Base-by-base conservation (phyloP, 805 yeast species). In the Lachancea thermotolerans region DNA sequence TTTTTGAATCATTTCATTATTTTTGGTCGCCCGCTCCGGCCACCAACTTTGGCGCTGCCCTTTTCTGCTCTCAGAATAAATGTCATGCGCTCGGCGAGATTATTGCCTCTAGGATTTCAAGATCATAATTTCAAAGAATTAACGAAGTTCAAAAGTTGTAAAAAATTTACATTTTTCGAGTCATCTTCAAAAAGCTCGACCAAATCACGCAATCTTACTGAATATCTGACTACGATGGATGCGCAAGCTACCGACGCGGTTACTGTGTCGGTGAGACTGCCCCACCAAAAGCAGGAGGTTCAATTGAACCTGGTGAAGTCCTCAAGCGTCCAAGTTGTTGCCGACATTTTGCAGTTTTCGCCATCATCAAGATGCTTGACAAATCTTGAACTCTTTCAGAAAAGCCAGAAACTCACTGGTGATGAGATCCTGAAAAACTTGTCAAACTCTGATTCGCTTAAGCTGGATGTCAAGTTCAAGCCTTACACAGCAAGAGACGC, bases 401-500 rank as follows among this genome's bases (percentile, higher is more conserved):
- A 55, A 32, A 55, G 51, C 28, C 42, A 42, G 32, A 16, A 46
- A 10, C 44, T 62, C 29, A 47, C 42, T 11, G 60, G 57, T 14
- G 55, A 49, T 28, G 57, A 50, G 21, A 32, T 50, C 2, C 37
- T 59, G 2, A 39, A 46, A 18, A 59, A 57, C 4, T 47, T 56
- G 17, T 25, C 43, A 8, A 47, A 45, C 17, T 49, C 49, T 12
- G 38, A 47, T 4, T 25, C 44, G 10, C 33, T 58, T 21, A 58
- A 56, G 10, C 32, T 45, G 17, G 43, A 29, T n/a, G 47, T 59
- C 12, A 51, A 51, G 31, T 46, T 55, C 35, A 58, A 50, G 37
- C 62, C 65, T 10, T 65, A 63, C 44, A 60, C 52, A 9, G 47
- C 56, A 9, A 59, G 60, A 43, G 63, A 60, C 16, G 62, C 57